Evolutionary conservation across 371 early-diverging fungal species (phyloP).

Genomic region (Nematocida minor): DNA sequence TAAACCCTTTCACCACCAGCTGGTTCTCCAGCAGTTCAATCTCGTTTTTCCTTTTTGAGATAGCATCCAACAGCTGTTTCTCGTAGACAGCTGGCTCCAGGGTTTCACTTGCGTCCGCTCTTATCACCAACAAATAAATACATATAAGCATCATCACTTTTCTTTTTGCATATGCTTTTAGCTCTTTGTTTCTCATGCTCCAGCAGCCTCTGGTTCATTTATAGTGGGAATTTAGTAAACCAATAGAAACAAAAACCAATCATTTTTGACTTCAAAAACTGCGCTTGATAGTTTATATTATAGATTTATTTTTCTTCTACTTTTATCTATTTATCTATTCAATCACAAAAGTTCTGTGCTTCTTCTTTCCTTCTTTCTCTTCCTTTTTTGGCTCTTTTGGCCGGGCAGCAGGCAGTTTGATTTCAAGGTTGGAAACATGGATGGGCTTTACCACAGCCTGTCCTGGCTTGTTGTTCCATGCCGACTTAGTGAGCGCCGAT

Average conservation of each 20-base stretch:
- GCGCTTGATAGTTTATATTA: background rate
- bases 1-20: too few species aligned
- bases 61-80: too few species aligned
- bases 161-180: too few species aligned
- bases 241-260: background rate
- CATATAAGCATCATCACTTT: too few species aligned
- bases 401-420: background rate
- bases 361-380: background rate
- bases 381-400: background rate
- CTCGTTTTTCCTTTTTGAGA: background rate
- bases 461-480: background rate
- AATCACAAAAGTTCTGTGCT: background rate
- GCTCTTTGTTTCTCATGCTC: too few species aligned
- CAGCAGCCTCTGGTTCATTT: background rate
- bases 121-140: too few species aligned
- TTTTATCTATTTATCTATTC: background rate
- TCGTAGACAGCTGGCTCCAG: too few species aligned
- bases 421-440: background rate
- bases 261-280: background rate
- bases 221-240: background rate
- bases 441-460: background rate
- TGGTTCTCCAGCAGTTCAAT: background rate
- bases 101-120: too few species aligned
- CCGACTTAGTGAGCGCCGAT: background rate
- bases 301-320: too few species aligned